A percentile compares a stretch with the other conserved stretches of the same genome.
Evolutionary conservation across 345 rosid genomes (phyloP).

Genomic region (Trapa incisa): DNA sequence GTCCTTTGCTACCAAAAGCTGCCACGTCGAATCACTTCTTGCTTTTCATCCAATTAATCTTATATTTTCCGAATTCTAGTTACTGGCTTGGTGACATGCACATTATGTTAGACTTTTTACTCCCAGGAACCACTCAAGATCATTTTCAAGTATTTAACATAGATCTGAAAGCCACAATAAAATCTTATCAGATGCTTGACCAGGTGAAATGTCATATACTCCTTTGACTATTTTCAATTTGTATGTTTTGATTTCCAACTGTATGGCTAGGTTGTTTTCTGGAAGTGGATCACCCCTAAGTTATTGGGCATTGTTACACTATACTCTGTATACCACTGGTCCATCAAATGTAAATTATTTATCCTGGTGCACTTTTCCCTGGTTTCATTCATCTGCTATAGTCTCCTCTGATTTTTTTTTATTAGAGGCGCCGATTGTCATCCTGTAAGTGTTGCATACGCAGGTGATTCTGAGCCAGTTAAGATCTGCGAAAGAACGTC

Average conservation of each 20-base stretch:
- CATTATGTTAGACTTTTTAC: constrained; percentile 16
- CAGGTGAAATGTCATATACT: constrained; percentile 35
- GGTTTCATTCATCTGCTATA: neutral
- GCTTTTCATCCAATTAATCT: neutral
- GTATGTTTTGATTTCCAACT: constrained; percentile 1
- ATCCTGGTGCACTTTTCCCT: neutral
- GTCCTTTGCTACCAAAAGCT: neutral
- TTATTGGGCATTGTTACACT: constrained; percentile 93
- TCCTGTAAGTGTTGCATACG: neutral
- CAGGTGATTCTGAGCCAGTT: constrained; percentile 94
- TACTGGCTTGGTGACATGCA: neutral
- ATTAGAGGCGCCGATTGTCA: neutral
- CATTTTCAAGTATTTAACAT: constrained; percentile 96
- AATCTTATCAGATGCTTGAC: constrained; percentile 97
- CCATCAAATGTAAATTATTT: constrained; percentile 62
- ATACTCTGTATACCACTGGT: constrained; percentile 88
- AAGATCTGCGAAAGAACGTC: constrained; percentile 96
- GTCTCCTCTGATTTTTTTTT: neutral
- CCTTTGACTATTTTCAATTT: neutral
- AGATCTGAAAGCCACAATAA: constrained; percentile 86
- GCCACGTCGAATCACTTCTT: neutral
- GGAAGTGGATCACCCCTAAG: constrained; percentile 96
- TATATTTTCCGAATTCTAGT: neutral
- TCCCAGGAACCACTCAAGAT: constrained; percentile 91
- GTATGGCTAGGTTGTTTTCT: constrained; percentile 63